These are phyloP conservation scores for Plasmopara viticola DNA, from an alignment of 352 stramenopile species.

Conservation along the genomic window DNA sequence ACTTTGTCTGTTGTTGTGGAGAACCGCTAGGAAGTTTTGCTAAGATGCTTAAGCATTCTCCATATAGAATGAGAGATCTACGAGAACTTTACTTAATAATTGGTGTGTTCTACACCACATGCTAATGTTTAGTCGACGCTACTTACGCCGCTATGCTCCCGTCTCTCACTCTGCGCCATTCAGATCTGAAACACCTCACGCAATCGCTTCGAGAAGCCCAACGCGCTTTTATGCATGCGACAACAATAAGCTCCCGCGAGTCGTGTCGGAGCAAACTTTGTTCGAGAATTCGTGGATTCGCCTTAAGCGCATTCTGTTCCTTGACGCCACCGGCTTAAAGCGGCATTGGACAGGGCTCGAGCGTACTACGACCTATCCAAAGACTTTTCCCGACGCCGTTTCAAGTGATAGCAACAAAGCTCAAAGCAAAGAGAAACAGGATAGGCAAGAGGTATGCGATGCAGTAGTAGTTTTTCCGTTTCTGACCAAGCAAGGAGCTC, in stretches of 20 bases:
- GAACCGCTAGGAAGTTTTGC: conserved; percentile 8
- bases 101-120: no score
- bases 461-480: conserved; percentile 75
- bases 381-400: conserved; percentile 1
- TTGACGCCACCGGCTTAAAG: conserved; percentile 41
- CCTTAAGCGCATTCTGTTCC: conserved; percentile 61
- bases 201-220: background rate
- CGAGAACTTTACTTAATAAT: no score
- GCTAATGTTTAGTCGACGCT: no score
- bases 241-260: conserved; percentile 27
- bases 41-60: conserved; percentile 2
- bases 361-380: conserved; percentile 57
- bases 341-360: conserved; percentile 61
- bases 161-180: background rate
- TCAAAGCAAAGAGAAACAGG: background rate
- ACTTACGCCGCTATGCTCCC: background rate
- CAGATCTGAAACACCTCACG: conserved; percentile 1
- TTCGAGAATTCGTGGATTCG: conserved; percentile 63
- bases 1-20: conserved; percentile 38
- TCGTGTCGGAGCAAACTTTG: conserved; percentile 46
- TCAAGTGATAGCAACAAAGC: background rate
- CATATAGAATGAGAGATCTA: background rate
- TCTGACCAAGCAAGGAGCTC: conserved; percentile 27
- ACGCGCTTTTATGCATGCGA: conserved; percentile 10
- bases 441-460: conserved; percentile 36